phyloP scores from a whole-genome alignment of 495 filamentous ascomycete species.

The Trichoderma parareesei region DNA sequence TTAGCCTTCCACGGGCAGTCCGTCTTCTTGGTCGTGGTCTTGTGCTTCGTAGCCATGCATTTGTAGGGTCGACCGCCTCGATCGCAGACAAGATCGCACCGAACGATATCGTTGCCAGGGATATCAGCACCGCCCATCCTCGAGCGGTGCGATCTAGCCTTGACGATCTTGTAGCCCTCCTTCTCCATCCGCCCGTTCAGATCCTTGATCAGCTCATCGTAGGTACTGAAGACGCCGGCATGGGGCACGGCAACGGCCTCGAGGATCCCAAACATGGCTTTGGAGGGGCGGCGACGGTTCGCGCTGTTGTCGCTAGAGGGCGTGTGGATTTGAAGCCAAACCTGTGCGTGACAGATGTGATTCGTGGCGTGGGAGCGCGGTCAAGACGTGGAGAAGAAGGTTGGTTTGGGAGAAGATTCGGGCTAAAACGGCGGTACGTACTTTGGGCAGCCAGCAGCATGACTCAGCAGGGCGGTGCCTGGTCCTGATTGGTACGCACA shows the following conservation, averaged over 20 bases:
- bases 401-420: constrained; percentile 9
- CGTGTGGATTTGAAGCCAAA: constrained; percentile 8
- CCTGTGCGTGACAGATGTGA: constrained; percentile 4
- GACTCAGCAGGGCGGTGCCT: too few relatives aligned
- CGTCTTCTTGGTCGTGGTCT: constrained; percentile 15
- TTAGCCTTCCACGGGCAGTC: constrained; percentile 14
- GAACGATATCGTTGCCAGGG: constrained; percentile 11
- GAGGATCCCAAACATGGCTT: constrained; percentile 14
- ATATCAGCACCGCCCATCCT: constrained; percentile 8
- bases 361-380: constrained; percentile 7
- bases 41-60: constrained; percentile 12
- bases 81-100: constrained; percentile 14
- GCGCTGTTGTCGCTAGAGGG: constrained; percentile 5
- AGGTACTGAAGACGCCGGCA: constrained; percentile 5
- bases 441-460: neutral
- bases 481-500: too few relatives aligned
- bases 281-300: neutral
- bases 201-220: constrained; percentile 12
- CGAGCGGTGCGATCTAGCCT: constrained; percentile 13
- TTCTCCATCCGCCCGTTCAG: constrained; percentile 11
- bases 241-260: constrained; percentile 5
- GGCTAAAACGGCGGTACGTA: constrained; percentile 5
- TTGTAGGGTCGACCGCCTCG: constrained; percentile 13
- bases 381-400: constrained; percentile 10
- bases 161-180: constrained; percentile 15